Evolutionary conservation across 202 grass and related monocot genomes (phyloP).

Genomic region (Thinopyrum obtusiflorum): DNA sequence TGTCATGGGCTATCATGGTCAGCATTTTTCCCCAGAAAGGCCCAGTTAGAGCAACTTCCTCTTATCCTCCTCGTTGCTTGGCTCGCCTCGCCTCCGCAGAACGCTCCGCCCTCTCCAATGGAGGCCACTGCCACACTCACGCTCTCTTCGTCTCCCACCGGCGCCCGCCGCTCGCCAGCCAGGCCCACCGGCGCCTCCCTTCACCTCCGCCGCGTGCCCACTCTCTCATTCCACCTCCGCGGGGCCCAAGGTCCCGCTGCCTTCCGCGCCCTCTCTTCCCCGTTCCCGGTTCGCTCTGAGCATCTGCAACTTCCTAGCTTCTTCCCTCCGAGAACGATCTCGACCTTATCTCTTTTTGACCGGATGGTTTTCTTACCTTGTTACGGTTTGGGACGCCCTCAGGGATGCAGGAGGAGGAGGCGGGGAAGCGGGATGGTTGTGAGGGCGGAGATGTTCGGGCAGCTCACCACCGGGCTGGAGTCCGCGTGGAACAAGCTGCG

Average conservation of each 20-base stretch:
- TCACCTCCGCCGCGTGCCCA: slow-evolving; percentile 3
- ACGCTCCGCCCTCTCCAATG: slow-evolving; percentile 19
- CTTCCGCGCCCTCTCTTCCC: slow-evolving; percentile 28
- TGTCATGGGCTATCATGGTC: no score
- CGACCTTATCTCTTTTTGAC: background rate
- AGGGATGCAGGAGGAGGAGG: slow-evolving; percentile 34
- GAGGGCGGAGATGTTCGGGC: slow-evolving; percentile 94
- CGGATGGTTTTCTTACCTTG: background rate
- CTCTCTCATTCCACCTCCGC: slow-evolving; percentile 25
- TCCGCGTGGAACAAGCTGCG: slow-evolving; percentile 97
- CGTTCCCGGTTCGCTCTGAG: slow-evolving; percentile 27
- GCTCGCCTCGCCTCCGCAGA: slow-evolving; percentile 46
- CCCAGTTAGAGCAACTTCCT: background rate
- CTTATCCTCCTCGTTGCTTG: slow-evolving; percentile 39
- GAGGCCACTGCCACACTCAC: slow-evolving; percentile 31
- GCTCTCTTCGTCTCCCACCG: slow-evolving; percentile 34
- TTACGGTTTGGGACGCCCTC: background rate
- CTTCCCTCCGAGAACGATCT: background rate
- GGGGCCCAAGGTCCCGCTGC: background rate
- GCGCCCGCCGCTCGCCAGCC: slow-evolving; percentile 15
- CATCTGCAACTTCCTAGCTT: background rate
- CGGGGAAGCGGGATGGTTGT: slow-evolving; percentile 45
- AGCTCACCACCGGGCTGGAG: slow-evolving; percentile 90
- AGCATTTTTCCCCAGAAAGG: background rate
- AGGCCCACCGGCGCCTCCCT: background rate